These are phyloP conservation scores for Acacia pycnantha DNA, from an alignment of 331 rosid species.

Conservation along the genomic window DNA sequence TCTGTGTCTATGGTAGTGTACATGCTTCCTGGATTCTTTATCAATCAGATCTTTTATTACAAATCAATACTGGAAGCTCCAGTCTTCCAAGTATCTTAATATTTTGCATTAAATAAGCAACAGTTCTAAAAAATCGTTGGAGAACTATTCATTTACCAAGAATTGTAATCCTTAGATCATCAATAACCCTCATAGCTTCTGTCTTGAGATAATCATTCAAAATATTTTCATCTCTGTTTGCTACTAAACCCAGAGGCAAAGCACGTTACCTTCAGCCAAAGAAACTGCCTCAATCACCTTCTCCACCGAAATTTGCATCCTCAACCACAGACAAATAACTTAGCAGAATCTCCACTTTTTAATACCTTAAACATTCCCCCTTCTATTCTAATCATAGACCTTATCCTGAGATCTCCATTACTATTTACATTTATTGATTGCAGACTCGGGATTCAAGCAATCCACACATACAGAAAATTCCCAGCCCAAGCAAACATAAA, in stretches of 20 bases:
- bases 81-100: slow-evolving; percentile 20
- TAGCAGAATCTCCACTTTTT: slow-evolving; percentile 17
- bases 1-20: background rate
- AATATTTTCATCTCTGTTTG: slow-evolving; percentile 10
- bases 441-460: slow-evolving; percentile 66
- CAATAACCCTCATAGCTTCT: slow-evolving; percentile 23
- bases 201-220: slow-evolving; percentile 2
- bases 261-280: slow-evolving; percentile 42
- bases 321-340: slow-evolving; percentile 41
- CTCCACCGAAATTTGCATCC: slow-evolving; percentile 34
- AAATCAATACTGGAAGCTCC: slow-evolving; percentile 18
- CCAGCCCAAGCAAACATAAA: slow-evolving; percentile 38
- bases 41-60: background rate
- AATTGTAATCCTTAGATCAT: slow-evolving; percentile 34
- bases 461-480: slow-evolving; percentile 52
- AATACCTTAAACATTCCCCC: slow-evolving; percentile 36
- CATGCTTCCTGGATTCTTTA: background rate
- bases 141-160: slow-evolving; percentile 42
- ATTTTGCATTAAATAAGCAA: slow-evolving; percentile 37
- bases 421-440: slow-evolving; percentile 26
- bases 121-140: slow-evolving; percentile 34
- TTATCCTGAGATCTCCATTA: slow-evolving; percentile 23
- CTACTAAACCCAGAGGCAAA: slow-evolving; percentile 35
- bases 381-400: slow-evolving; percentile 17
- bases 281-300: slow-evolving; percentile 33